Base-by-base conservation (phyloP, 2,329 filamentous ascomycete species). In the Hypocreales sp. region DNA sequence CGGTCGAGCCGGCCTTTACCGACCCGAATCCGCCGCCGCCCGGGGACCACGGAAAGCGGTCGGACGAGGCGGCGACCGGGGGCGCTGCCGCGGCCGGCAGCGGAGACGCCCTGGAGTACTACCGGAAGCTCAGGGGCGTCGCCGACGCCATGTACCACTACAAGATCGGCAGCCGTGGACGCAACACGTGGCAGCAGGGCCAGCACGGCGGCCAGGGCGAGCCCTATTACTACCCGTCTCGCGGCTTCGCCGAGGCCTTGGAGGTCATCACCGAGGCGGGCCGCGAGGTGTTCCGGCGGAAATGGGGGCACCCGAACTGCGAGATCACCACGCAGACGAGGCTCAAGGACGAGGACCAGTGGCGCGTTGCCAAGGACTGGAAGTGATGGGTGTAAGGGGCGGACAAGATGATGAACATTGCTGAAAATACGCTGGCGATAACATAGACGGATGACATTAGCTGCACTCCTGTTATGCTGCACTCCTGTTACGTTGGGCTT, bases 171-270 rank as follows among this genome's bases (percentile, higher is more conserved):
- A 44, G 44, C 6, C 49, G 50, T 24, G 41, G 46, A 13, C 50
- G 64, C 17, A 68, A 69, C 41, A 60, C 53, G 8, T 71, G 65
- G 65, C 64, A 69, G 39, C 42, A 40, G 3, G 53, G 55, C 17
- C 65, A 70, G 39, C 51, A 46, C 5, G 64, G 64, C 17, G 66
- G 65, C 2, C 28, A 53, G 15, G 62, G 60, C 10, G 65, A 70
- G 40, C 64, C 64, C 2, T 70, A 58, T 33, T 62, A 67, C 41
- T 58, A 65, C 33, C 49, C 61, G 27, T 35, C 56, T 0, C 51
- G 51, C 2, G 64, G 62, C 2, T 48, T 66, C 28, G 49, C 55
- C 4, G 42, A 48, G 25, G 56, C 48, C 2, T 53, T 65, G 30
- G 49, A 55, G 31, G 46, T 64, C 27, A 41, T 58, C 12, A 60